Evolutionary conservation across 768 basidiomycete genomes (phyloP).

Genomic region (Auriculariales sp.): DNA sequence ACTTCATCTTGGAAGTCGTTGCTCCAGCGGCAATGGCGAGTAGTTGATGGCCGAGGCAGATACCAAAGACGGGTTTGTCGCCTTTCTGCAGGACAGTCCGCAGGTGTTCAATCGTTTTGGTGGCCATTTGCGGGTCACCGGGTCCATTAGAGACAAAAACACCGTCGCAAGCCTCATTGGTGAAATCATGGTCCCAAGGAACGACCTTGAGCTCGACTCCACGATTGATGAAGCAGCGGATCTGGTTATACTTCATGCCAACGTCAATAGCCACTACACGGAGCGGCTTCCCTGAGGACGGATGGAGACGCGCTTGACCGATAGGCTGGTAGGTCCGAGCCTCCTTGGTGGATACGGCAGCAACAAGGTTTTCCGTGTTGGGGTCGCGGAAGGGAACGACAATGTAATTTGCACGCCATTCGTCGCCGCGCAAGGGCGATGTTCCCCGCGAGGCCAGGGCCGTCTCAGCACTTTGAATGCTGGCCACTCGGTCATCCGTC

Average conservation of each 20-base stretch:
- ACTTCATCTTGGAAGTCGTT: conserved; percentile 96
- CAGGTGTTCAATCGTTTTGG: conserved; percentile 54
- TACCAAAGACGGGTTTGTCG: conserved; percentile 88
- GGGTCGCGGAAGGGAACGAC: conserved; percentile 78
- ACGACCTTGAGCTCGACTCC: conserved; percentile 95
- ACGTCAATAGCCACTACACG: conserved; percentile 89
- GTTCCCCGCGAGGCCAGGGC: conserved; percentile 30
- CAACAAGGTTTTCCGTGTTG: conserved; percentile 82
- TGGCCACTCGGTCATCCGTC: conserved; percentile 21
- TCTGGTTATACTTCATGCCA: conserved; percentile 99
- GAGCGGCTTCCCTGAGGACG: conserved; percentile 54
- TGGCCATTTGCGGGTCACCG: conserved; percentile 83
- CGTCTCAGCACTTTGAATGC: conserved; percentile 23
- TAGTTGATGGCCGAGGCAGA: conserved; percentile 95
- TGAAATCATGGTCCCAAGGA: conserved; percentile 92
- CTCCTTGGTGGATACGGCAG: conserved; percentile 60
- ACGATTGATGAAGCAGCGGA: conserved; percentile 83
- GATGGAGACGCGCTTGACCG: conserved; percentile 40
- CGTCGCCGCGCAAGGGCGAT: conserved; percentile 32
- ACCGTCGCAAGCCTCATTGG: conserved; percentile 75
- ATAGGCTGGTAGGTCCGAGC: conserved; percentile 59
- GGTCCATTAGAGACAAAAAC: conserved; percentile 97
- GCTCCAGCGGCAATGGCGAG: conserved; percentile 91
- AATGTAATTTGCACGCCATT: conserved; percentile 75
- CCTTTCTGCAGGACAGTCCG: conserved; percentile 51